Conservation (phyloP, 208 protist species). For the Wallacemonas sp. region DNA sequence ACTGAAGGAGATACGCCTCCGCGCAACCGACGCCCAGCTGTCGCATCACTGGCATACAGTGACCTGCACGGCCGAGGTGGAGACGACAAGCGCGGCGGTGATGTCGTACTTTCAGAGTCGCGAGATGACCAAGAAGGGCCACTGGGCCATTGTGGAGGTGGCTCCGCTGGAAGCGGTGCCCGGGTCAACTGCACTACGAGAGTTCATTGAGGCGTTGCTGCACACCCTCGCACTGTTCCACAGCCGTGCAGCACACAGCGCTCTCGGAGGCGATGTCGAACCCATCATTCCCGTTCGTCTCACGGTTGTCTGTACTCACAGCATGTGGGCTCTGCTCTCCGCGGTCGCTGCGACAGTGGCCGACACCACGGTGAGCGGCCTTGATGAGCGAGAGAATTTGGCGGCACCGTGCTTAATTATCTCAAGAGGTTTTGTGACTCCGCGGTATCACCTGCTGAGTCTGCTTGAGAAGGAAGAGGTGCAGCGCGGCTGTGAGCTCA, state of each 20-base stretch:
- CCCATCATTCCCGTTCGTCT: background rate
- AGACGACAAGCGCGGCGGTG: background rate
- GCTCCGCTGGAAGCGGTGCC: background rate
- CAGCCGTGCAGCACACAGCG: background rate
- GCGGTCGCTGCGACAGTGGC: background rate
- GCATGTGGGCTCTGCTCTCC: background rate
- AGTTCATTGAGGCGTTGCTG: background rate
- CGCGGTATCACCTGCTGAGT: constrained; percentile 17
- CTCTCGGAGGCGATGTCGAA: background rate
- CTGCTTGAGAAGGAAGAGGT: constrained; percentile 16
- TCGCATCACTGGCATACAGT: constrained; percentile 2
- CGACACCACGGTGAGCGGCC: background rate
- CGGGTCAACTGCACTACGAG: background rate
- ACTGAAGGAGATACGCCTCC: background rate
- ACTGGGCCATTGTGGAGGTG: constrained; percentile 3
- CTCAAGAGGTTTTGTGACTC: constrained; percentile 16
- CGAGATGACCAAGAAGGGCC: constrained; percentile 8
- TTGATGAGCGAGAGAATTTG: background rate
- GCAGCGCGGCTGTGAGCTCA: constrained; percentile 1
- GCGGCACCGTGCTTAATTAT: constrained; percentile 8
- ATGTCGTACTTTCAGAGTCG: constrained; percentile 5
- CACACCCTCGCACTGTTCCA: background rate
- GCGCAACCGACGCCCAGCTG: background rate
- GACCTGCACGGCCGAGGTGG: background rate
- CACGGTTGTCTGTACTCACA: constrained; percentile 4